Base-by-base conservation (phyloP, 1,139 yeast species). In the Magnusiomyces tetraspermus region DNA sequence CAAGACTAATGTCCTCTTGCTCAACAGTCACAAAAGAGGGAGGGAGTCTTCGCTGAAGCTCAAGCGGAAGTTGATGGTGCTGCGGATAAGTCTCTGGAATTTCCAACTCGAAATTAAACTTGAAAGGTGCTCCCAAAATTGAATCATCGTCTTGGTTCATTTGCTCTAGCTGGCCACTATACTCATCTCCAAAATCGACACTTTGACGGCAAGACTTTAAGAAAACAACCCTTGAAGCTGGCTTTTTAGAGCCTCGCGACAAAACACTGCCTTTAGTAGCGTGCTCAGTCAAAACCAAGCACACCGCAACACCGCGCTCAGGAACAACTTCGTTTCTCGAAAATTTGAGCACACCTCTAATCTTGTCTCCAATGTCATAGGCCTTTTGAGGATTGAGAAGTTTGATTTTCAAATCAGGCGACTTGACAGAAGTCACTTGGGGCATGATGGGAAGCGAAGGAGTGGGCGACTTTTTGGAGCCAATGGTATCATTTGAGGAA, bases 301-400 rank as follows among this genome's bases (percentile, higher is more conserved):
- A 26, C 13, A 45, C 40, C 30, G 48, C 48, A 5, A 31, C 36
- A 6, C 28, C n/a, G 4, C 22, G 22, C 8, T 21, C 24, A 13
- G 38, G 26, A 13, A 31, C 26, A 45, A 17, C 22, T 19, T 17
- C 6, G 26, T 38, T 22, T 4, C 38, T 24, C 2, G 40, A 23
- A 22, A 28, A 45, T 22, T 17, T 17, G 3, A 45, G 17, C 2
- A 19, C 40, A 21, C 48, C 48, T 6, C 15, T 23, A 13, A 45
- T 31, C 22, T 31, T 30, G 22, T 45, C 48, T 2, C 48, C 48
- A 45, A 45, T 19, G 19, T 45, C 48, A 26, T 31, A 45, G 10
- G 8, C 17, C 15, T 24, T 15, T 31, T 28, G 15, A 2, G 48
- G 48, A 19, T 30, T 31, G 17, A 28, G 5, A 8, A 45, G 30